Base-by-base conservation (phyloP, 352 stramenopile genomes). In the Globisporangium cylindrosporum region DNA sequence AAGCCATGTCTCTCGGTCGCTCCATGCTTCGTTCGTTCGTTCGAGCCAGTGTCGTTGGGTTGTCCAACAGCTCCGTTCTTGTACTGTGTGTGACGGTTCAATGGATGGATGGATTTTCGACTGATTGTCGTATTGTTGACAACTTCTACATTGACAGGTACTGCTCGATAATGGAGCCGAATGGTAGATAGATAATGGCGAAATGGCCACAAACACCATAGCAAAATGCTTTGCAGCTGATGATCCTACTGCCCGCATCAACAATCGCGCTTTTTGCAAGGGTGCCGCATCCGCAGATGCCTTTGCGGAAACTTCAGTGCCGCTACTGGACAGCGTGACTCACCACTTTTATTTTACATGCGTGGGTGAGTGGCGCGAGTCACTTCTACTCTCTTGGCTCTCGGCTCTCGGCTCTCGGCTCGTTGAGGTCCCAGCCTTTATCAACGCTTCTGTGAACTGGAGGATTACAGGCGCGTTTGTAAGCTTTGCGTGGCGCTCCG, bases 1-100 rank as follows among this genome's bases (percentile, higher is more conserved):
- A 63, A 63, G 34, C 58, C 58, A 63, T 63, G 22, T 62, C 57
- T 62, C 57, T 62, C 15, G 15, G 9, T 62, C 27, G 51, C n/a
- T 59, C 22, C 34, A 29, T 24, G 3, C n/a, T 34, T 20, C 55
- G 18, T 10, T 54, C n/a, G 8, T 56, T 38, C 54, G 25, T 51
- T 63, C 58, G 22, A 64, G 38, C 58, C 38, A 24, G 55, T 46
- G 22, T 22, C 2, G 9, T 61, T 61, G 36, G 20, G 22, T 58
- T 61, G 32, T 62, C 56, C 32, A 62, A 7, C 56, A 62, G 55
- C 43, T 43, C 41, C 1, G 41, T 20, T 8, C 15, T n/a, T 49
- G 41, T 22, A 22, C 41, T 3, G 41, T 49, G 41, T 51, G 43
- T 51, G 43, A 51, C 18, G 43, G 18, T 32, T 32, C 29, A 4